Evolutionary conservation across 1,139 yeast genomes (phyloP), one percentile per base, ranked within the genome.

Genomic region (Lizanozyma gosingica): DNA sequence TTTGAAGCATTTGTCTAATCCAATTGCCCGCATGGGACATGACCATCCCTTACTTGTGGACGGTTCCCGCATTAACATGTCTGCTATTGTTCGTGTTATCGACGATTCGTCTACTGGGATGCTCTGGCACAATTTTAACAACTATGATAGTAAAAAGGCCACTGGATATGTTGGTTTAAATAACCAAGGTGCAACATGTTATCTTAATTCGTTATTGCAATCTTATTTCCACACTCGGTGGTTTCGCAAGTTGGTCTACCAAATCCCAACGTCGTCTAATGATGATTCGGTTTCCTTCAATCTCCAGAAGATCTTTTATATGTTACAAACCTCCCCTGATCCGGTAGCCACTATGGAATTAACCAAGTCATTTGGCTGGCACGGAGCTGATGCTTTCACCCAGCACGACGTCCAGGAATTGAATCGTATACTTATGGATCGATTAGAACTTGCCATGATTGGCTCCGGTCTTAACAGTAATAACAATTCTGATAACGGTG

Each of bases 391-490:
- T 53, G 96, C 97, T 0, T 94, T 92, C 59, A 86, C 95, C 4
- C 99, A 92, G 60, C 98, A 92, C 60, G 99, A 92, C 57, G 97
- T 92, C 14, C 98, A 94, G 58, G 99, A 92, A 59, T 72, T 94
- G 58, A 88, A 90, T 57, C 81, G 99, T 53, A 90, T 94, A 35
- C 71, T 92, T 56, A 92, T 94, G 97, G 99, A 92, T 59, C 80
- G 83, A 51, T 70, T 92, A 40, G 99, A 94, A 60, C 72, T 80
- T 4, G 86, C 87, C 40, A 90, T 92, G 97, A 88, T 88, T 56
- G 92, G 88, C 4, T 83, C 97, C 0, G 66, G 71, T 1, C 92
- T 87, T 18, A 22, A 22, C 11, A 22, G 29, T 11, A 22, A 22
- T 11, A 11, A 11, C 6, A 11, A 11, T 11, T 11, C 11, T 11